Base-by-base conservation (phyloP, 345 rosid genomes). In the Stellera chamaejasme region DNA sequence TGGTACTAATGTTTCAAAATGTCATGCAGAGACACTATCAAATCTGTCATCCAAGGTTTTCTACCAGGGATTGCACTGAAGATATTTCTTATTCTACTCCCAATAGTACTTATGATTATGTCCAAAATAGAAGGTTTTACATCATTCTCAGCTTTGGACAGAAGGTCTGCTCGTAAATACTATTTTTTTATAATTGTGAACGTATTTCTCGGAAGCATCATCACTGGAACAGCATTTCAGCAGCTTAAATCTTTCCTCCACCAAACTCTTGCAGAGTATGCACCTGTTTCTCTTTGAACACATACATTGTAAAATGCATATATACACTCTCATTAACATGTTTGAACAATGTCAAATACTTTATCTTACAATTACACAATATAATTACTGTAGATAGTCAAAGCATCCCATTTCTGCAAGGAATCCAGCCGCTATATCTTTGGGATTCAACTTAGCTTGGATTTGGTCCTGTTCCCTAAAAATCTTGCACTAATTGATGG, bases 41-140 rank as follows among this genome's bases (percentile, higher is more conserved):
- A 76, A 77, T 93, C 99, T 27, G 10, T 93, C 59, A 75, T 87
- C 72, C 96, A 93, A 79, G 99, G 99, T 11, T 80, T 89, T 74
- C 97, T 94, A 61, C 97, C 97, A 0, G 97, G 99, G 56, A 81
- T 94, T 56, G 92, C 83, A 28, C 69, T 94, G 61, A 90, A 90
- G 85, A 76, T 93, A 47, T 93, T 89, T 72, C 96, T 93, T 57
- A 75, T 82, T 25, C 1, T 90, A 48, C 97, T 93, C 60, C 99
- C 97, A 43, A 63, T 77, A 12, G 60, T 90, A 66, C 87, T 94
- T 28, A 87, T 90, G 90, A 54, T 69, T 36, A 93, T 93, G 97
- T 84, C 99, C 43, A 83, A 82, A 62, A 76, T 90, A 13, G 99
- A 93, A 78, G 97, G 97, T 66, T 72, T 67, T 58, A 55, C 79